Evolutionary conservation across 192 early-diverging fungal genomes (phyloP), one percentile per base, ranked within the genome.

Genomic region (Entomortierella chlamydospora): DNA sequence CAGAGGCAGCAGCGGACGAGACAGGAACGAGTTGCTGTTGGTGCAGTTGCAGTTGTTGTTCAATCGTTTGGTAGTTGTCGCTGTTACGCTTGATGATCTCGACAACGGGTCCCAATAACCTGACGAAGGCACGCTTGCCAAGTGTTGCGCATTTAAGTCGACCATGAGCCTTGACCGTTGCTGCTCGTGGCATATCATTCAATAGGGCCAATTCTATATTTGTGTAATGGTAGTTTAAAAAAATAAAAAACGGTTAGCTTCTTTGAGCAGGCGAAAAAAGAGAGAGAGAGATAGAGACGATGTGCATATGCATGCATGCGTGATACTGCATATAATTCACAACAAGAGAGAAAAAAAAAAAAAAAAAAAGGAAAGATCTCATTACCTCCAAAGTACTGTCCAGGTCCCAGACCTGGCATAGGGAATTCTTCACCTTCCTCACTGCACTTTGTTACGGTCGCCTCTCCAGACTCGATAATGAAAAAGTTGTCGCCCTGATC

Each of bases 31-130:
- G 53, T 31, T 68, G 64, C 53, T 68, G 64, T 37, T 71, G 63
- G 47, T 82, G 72, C 54, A 72, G 68, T 49, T 79, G 82, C 29
- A 80, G 73, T 61, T 81, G 77, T 23, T 81, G 73, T 47, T 85
- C 83, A 62, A 89, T 81, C 47, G 84, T 82, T 62, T 87, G 83
- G 77, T 99, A 99, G 84, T 98, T 97, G 63, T 87, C 91, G 37
- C 94, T 93, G 86, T 99, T 98, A 64, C 98, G 88, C 72, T 98
- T 92, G 68, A 99, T 91, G 56, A 98, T 99, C 76, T 98, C 96
- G 47, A 95, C 91, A 49, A 96, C 92, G 12, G 98, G 96, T 8
- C 98, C 98, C 8, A 99, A 85, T 57, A 99, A 84, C 15, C 98
- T 90, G 29, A 94, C 93, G 84, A 99, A 99, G 0, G 97, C 95